Evolutionary conservation across 805 yeast species (phyloP), one percentile per base, ranked within the genome.

Genomic region (Yamadazyma philogaea): DNA sequence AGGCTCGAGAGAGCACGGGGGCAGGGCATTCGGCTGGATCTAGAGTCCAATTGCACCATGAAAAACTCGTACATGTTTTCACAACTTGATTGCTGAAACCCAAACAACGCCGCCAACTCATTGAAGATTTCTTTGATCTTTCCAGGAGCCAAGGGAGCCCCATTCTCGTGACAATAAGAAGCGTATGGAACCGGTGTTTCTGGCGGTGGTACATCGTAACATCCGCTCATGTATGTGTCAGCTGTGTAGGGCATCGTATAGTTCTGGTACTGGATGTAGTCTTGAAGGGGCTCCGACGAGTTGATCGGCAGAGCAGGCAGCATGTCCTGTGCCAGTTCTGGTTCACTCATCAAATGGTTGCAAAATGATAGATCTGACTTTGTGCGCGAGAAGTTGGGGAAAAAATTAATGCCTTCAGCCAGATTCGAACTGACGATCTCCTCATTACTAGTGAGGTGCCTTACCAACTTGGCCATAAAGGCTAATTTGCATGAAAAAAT

Each of bases 61-160:
- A 89, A 71, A 55, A 82, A 89, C 48, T 88, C 95, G 59, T 64
- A 81, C 82, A 89, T 86, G 64, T 90, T 90, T 30, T 75, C 71
- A 63, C 79, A 78, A 20, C 86, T 84, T 50, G 85, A 89, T 21
- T 73, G 65, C 65, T 90, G 98, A 66, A 90, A 90, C 0, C 96
- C 96, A 67, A 90, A 87, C 43, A 76, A 70, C 34, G 59, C 54
- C n/a, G 78, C 70, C 37, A 90, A 59, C 20, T 76, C 76, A 18
- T 64, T 60, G 56, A 90, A 85, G 7, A 86, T 77, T 4, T 61
- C 68, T 44, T 65, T 64, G n/a, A 90, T 83, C 49, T 79, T 83
- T 30, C 68, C 75, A 17, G 59, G 66, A 1, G 57, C 17, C 15
- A 56, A 11, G 31, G 43, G 10, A 6, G 64, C 57, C 3, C 50